Percentiles rank a stretch among this genome's conserved stretches.
Conservation (phyloP, 2,329 filamentous ascomycete species). For the Fusarium burgessii region DNA sequence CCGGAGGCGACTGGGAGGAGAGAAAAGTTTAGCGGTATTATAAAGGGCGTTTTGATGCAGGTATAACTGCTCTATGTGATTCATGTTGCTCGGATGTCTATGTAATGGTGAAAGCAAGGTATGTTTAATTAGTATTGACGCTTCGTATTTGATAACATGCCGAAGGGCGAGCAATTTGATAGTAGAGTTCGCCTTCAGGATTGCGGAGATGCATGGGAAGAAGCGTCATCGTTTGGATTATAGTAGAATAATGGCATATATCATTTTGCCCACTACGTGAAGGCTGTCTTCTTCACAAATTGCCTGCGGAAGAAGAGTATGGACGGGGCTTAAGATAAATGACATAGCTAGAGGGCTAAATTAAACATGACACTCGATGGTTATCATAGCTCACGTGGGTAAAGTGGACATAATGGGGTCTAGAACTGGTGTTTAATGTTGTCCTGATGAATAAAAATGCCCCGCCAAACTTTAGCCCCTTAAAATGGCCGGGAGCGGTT, state of each 20-base stretch:
- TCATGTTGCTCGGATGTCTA: background rate
- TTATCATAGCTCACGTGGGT: conserved; percentile 16
- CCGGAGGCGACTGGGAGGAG: conserved; percentile 47
- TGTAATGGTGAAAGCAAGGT: background rate
- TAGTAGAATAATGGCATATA: background rate
- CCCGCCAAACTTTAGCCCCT: conserved; percentile 32
- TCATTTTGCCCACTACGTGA: background rate
- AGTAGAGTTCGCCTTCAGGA: background rate
- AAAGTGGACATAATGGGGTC: conserved; percentile 12
- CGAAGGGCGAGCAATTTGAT: background rate
- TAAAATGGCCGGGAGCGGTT: conserved; percentile 11
- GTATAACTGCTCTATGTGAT: conserved; percentile 20
- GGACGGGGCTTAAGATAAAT: background rate
- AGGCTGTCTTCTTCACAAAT: background rate
- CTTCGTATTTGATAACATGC: conserved; percentile 5
- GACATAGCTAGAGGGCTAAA: background rate
- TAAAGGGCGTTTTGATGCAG: conserved; percentile 49
- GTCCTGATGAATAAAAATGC: conserved; percentile 20
- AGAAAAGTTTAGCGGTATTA: conserved; percentile 52
- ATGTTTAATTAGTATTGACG: background rate
- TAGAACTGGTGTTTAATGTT: conserved; percentile 19
- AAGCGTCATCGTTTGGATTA: conserved; percentile 18
- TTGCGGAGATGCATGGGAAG: conserved; percentile 7
- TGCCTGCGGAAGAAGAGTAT: background rate
- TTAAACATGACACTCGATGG: background rate